phyloP scores from a whole-genome alignment of 2,329 filamentous ascomycete species.

The Fusarium subtropicale region DNA sequence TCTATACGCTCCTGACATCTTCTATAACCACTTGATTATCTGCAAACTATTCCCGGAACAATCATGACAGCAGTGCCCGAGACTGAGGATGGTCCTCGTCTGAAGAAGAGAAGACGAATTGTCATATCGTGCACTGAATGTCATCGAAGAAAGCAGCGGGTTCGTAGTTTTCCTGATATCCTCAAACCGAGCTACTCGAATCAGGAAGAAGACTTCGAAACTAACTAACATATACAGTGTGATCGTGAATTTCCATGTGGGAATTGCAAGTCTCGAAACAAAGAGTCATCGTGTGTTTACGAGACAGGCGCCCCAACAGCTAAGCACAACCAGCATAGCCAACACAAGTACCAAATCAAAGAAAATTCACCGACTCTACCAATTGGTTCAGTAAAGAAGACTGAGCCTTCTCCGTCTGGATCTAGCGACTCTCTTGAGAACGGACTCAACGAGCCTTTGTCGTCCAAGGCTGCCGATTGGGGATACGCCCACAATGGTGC shows the following conservation, averaged over 20 bases:
- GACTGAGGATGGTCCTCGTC: slow-evolving; percentile 13
- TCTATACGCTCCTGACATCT: neutral
- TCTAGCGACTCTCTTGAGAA: slow-evolving; percentile 7
- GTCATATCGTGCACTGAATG: slow-evolving; percentile 74
- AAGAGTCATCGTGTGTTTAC: slow-evolving; percentile 67
- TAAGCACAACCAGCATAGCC: slow-evolving; percentile 41
- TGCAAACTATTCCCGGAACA: neutral
- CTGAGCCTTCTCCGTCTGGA: neutral
- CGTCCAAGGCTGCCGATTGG: slow-evolving; percentile 60
- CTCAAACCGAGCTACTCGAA: too few relatives aligned
- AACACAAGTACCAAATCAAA: slow-evolving; percentile 1
- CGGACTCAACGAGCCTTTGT: slow-evolving; percentile 50
- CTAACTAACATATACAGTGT: slow-evolving; percentile 56
- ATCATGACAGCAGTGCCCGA: slow-evolving; percentile 20
- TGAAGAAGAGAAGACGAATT: slow-evolving; percentile 67
- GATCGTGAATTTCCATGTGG: slow-evolving; percentile 69
- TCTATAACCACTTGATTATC: too few relatives aligned
- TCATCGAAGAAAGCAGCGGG: slow-evolving; percentile 72
- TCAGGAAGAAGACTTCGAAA: neutral
- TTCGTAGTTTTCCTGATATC: slow-evolving; percentile 36
- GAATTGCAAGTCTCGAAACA: slow-evolving; percentile 69
- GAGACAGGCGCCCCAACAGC: slow-evolving; percentile 62
- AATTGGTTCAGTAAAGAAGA: neutral
- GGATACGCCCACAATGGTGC: slow-evolving; percentile 64
- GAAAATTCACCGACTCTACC: neutral